phyloP scores from a whole-genome alignment of 2,329 filamentous ascomycete genomes.

The Exophiala viscosa region DNA sequence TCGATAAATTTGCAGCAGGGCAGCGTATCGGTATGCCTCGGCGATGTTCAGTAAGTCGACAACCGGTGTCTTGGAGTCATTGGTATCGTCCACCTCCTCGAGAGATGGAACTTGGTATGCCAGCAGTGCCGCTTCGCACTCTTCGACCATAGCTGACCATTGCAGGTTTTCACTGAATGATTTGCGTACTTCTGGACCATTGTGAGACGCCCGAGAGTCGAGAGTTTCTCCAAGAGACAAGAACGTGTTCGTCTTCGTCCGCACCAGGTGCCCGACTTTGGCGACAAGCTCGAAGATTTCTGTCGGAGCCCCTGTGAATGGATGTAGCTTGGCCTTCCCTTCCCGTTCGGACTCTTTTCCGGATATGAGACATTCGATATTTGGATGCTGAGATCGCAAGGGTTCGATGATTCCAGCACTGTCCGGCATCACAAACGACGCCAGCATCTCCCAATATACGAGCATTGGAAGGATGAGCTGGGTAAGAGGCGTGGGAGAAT shows the following conservation, averaged over 20 bases:
- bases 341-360: background rate
- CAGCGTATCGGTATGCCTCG: background rate
- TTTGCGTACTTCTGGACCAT: no score
- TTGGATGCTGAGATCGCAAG: background rate
- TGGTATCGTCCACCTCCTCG: background rate
- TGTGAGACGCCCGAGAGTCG: background rate
- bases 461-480: background rate
- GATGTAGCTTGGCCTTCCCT: slow-evolving; percentile 1
- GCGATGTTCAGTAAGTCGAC: background rate
- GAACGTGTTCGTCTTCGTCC: background rate
- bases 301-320: background rate
- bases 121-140: background rate
- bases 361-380: background rate
- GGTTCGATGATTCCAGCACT: background rate
- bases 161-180: background rate
- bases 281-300: background rate
- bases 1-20: background rate
- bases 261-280: background rate
- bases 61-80: background rate
- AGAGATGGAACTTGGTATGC: background rate
- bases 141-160: background rate
- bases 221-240: background rate
- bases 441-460: slow-evolving; percentile 1
- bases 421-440: background rate
- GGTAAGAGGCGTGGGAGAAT: background rate